A percentile compares a stretch with the other conserved stretches of the same genome.
Conservation (phyloP, 306 rosid genomes). For the Clitoria ternatea region DNA sequence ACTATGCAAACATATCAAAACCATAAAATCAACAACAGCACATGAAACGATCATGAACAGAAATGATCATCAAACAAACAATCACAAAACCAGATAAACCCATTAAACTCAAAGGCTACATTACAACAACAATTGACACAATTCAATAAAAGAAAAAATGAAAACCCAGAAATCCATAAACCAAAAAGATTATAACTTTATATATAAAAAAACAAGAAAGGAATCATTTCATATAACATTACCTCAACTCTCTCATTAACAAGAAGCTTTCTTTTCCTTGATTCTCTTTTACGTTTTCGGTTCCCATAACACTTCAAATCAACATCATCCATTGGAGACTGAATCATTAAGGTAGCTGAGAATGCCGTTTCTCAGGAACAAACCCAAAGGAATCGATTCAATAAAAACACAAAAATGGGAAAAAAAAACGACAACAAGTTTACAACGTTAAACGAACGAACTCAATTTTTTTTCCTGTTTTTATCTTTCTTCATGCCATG, state of each 20-base stretch:
- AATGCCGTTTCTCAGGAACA: too few species aligned
- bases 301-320: neutral
- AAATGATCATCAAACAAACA: neutral
- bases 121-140: neutral
- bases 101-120: neutral
- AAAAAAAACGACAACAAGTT: neutral
- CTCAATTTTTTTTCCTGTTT: neutral
- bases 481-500: neutral
- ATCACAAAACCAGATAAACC: neutral
- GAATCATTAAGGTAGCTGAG: neutral
- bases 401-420: neutral
- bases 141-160: neutral
- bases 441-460: neutral
- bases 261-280: constrained; percentile 5
- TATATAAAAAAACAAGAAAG: neutral
- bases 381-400: too few species aligned
- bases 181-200: neutral
- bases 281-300: constrained; percentile 20
- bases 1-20: neutral
- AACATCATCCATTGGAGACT: constrained; percentile 29
- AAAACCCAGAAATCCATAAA: neutral
- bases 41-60: neutral
- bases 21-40: neutral
- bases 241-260: constrained; percentile 44
- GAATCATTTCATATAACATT: neutral